These are phyloP conservation scores for Diaporthe amygdali DNA, from an alignment of 2,329 filamentous ascomycete genomes.

Conservation along the genomic window DNA sequence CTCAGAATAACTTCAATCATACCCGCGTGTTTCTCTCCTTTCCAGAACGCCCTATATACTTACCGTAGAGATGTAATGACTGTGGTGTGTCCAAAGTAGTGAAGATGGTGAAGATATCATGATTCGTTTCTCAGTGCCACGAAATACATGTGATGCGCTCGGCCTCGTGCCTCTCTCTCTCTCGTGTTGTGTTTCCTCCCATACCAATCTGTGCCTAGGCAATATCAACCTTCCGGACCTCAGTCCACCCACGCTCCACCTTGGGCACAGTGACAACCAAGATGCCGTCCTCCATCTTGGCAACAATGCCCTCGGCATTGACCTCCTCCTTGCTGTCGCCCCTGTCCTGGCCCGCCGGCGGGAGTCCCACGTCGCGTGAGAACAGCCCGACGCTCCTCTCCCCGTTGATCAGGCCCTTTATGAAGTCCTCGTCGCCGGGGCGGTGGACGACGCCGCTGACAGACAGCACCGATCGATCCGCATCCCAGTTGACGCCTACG, in stretches of 20 bases:
- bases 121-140: not conserved
- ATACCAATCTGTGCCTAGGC: not conserved
- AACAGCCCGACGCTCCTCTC: conserved; percentile 79
- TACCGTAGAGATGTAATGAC: not conserved
- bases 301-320: conserved; percentile 70
- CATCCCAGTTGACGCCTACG: conserved; percentile 77
- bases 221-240: conserved; percentile 65
- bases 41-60: not conserved
- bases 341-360: conserved; percentile 46
- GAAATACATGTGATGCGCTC: conserved; percentile 1
- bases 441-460: conserved; percentile 77
- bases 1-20: not conserved
- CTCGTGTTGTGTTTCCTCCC: not conserved
- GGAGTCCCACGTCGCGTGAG: conserved; percentile 71
- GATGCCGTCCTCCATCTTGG: conserved; percentile 80
- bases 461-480: conserved; percentile 67
- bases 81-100: not conserved
- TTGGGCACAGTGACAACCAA: conserved; percentile 80
- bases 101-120: not conserved
- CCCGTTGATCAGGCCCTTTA: conserved; percentile 65
- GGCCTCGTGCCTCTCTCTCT: not conserved
- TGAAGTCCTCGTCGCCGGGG: conserved; percentile 71
- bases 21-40: not conserved
- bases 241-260: conserved; percentile 69
- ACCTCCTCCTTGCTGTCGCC: conserved; percentile 59